Evolutionary conservation across 495 filamentous ascomycete species (phyloP).

Genomic region (Zalerion maritima): DNA sequence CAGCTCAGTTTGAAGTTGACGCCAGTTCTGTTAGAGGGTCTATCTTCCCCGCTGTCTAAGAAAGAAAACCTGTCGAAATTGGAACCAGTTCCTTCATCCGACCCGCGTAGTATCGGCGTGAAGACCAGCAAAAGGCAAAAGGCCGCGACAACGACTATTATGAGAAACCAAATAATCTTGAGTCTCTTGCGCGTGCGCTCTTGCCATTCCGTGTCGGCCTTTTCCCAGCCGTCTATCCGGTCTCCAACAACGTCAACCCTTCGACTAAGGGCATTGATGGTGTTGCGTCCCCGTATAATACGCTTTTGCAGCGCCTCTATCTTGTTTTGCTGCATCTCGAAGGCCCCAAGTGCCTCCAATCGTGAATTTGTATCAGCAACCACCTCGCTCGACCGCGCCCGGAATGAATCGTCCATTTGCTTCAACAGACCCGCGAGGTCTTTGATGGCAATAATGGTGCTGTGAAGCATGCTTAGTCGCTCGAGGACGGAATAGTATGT

Average conservation of each 20-base stretch:
- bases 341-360: slow-evolving; percentile 49
- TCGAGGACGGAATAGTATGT: slow-evolving; percentile 77
- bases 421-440: slow-evolving; percentile 50
- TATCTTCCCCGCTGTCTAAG: slow-evolving; percentile 4
- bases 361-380: slow-evolving; percentile 49
- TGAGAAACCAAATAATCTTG: slow-evolving; percentile 45
- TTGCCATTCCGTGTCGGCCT: slow-evolving; percentile 58
- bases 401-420: slow-evolving; percentile 46
- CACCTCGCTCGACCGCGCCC: slow-evolving; percentile 42
- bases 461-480: slow-evolving; percentile 53
- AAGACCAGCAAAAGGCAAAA: slow-evolving; percentile 27
- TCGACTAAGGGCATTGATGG: slow-evolving; percentile 46
- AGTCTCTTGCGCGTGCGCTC: slow-evolving; percentile 47
- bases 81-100: slow-evolving; percentile 1
- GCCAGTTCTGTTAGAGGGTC: slow-evolving; percentile 5
- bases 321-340: slow-evolving; percentile 52
- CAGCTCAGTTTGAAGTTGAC: slow-evolving; percentile 6
- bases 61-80: slow-evolving; percentile 2
- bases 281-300: slow-evolving; percentile 45
- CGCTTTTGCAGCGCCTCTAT: slow-evolving; percentile 52
- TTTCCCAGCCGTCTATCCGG: slow-evolving; percentile 58
- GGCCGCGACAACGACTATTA: slow-evolving; percentile 28
- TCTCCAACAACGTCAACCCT: slow-evolving; percentile 49
- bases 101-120: slow-evolving; percentile 10
- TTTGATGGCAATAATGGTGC: slow-evolving; percentile 52